phyloP scores from a whole-genome alignment of 495 filamentous ascomycete genomes.

The Penicillium longicatenatum region DNA sequence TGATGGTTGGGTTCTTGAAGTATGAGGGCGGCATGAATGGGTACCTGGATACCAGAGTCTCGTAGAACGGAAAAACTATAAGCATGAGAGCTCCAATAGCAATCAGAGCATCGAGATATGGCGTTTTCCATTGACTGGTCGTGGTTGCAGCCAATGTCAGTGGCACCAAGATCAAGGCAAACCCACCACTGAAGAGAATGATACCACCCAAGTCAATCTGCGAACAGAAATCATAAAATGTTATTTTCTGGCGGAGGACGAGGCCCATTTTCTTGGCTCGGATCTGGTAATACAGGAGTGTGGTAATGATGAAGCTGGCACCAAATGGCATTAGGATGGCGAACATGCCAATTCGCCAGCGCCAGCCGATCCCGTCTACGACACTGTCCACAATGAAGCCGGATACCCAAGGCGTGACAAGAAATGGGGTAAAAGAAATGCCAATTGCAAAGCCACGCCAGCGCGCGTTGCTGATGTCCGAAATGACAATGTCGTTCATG shows the following conservation, averaged over 20 bases:
- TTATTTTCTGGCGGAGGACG: constrained; percentile 31
- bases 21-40: constrained; percentile 48
- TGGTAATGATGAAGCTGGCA: constrained; percentile 48
- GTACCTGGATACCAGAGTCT: constrained; percentile 42
- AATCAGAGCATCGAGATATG: constrained; percentile 47
- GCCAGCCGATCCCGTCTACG: constrained; percentile 49
- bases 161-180: constrained; percentile 38
- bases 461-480: constrained; percentile 47
- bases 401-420: constrained; percentile 47
- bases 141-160: constrained; percentile 44
- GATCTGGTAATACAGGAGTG: constrained; percentile 44
- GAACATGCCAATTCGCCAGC: constrained; percentile 55
- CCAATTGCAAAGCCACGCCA: constrained; percentile 50
- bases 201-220: constrained; percentile 48
- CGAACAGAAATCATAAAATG: constrained; percentile 45
- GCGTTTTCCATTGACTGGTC: constrained; percentile 41
- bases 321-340: constrained; percentile 52
- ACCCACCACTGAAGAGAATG: constrained; percentile 41
- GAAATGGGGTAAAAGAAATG: constrained; percentile 47
- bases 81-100: constrained; percentile 38
- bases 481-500: constrained; percentile 50
- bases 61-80: constrained; percentile 43
- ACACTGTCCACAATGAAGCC: constrained; percentile 49
- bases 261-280: constrained; percentile 39
- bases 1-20: constrained; percentile 43